Base-by-base conservation (phyloP, 2,329 filamentous ascomycete genomes). In the Didymella keratinophila region DNA sequence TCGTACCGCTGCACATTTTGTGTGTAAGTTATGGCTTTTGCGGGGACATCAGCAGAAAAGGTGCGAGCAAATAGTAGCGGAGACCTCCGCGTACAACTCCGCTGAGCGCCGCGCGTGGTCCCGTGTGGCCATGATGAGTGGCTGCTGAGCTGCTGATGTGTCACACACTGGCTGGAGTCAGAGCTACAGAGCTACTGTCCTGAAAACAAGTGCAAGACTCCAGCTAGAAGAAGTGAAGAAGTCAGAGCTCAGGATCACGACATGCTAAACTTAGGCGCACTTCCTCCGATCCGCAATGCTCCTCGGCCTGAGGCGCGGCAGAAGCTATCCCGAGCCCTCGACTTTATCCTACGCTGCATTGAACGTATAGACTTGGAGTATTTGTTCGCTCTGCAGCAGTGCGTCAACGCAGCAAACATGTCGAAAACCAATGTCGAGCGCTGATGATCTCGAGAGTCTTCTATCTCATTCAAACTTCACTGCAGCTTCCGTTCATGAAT, bases 1-100 rank as follows among this genome's bases (percentile, higher is more conserved):
- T 53, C 59, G 70, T 72, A 59, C 65, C 65, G 68, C 55, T 52
- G 51, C 56, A 58, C 66, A 58, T 59, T 55, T 46, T 48, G 58
- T 46, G 39, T 60, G 49, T 46, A 52, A 50, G 63, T 52, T 54
- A 57, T 56, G 56, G 61, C 61, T 55, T 63, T 42, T 56, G 55
- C 60, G 59, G 53, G 58, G 48, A 58, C 51, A 23, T 39, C 39
- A 39, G 56, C 34, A 20, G 41, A 62, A 50, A 48, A 55, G 28
- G 58, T 50, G 52, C 47, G 43, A 55, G 52, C 37, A 60, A 61
- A 41, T 54, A 49, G 56, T 30, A 53, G 62, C 63, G 61, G 63
- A 56, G 51, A 23, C 52, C 28, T 39, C 36, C 36, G 36, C n/a
- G n/a, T 10, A 18, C 36, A 20, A 39, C 36, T 39, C 36, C 36